Evolutionary conservation across 306 rosid species (phyloP), one percentile per base, ranked within the genome.

Genomic region (Acacia melanoxylon): DNA sequence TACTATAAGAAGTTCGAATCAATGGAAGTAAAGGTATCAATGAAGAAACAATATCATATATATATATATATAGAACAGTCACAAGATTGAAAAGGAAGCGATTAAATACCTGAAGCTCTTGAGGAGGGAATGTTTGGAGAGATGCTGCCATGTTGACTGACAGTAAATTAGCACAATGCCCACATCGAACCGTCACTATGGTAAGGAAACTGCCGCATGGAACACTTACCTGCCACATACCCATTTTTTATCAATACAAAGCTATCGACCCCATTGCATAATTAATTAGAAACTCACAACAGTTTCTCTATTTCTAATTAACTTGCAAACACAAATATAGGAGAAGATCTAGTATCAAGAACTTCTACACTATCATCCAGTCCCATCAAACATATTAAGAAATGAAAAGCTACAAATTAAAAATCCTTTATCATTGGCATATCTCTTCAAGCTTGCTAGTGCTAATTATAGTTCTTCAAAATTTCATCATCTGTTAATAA

Each of bases 141-240:
- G 98, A 91, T 41, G 90, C 89, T 74, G 90, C 96, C 87, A 92
- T 82, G 81, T 93, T 92, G 59, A 93, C 98, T 27, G 99, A 90
- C 59, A 95, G 88, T 88, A 95, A 85, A 92, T 93, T 93, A 22
- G 96, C 89, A 84, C 99, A 95, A 74, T 95, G 98, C 8, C 99
- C 99, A 40, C 99, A 95, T 90, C 99, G 89, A 72, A 95, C 99
- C 9, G 99, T 95, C 83, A 90, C 98, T 31, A 91, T 72, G 74
- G 88, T 89, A 51, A 85, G 85, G 85, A 89, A 56, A 84, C 87
- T 92, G 90, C 86, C 90, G 88, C 91, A 89, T 92, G 99, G 99
- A 88, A 95, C 99, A 86, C 94, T 93, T 52, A 95, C 99, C 99
- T 95, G 92, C 89, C 51, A 52, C 8, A 48, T 52, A 29, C 49